Conservation (phyloP, 2,329 filamentous ascomycete species). For the Cladosporium oxysporum region DNA sequence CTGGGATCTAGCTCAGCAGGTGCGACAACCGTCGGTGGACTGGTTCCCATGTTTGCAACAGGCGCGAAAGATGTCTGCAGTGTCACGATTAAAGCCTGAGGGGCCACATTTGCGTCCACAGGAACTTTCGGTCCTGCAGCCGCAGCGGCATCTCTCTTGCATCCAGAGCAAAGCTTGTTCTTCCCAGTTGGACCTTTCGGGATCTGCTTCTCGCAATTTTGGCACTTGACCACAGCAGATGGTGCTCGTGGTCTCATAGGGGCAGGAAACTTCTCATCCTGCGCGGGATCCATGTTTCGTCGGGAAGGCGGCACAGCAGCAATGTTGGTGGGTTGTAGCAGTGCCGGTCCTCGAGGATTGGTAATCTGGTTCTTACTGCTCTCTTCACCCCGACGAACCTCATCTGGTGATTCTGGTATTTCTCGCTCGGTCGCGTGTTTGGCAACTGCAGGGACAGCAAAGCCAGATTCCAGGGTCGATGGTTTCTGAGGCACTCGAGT, state of each 20-base stretch:
- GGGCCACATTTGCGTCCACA: not conserved
- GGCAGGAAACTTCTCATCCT: not conserved
- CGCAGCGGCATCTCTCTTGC: slow-evolving; percentile 2
- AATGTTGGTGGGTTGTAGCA: not conserved
- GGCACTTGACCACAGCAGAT: not conserved
- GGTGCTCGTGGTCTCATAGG: not conserved
- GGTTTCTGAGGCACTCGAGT: not conserved
- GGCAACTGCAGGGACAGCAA: not conserved
- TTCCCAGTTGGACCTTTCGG: not conserved
- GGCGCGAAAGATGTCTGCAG: not conserved
- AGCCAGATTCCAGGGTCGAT: not conserved
- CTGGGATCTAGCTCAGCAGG: not conserved
- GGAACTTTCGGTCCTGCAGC: not conserved
- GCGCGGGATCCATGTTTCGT: not conserved
- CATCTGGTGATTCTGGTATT: slow-evolving; percentile 13
- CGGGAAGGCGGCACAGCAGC: not conserved
- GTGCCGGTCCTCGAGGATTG: not conserved
- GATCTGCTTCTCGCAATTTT: not conserved
- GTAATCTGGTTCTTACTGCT: not conserved
- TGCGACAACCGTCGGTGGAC: not conserved
- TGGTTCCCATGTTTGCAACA: not conserved
- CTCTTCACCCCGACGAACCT: not conserved
- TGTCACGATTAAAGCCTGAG: not conserved
- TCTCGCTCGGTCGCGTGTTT: not conserved
- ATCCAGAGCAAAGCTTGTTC: slow-evolving; percentile 6